Percentiles rank a stretch among this genome's conserved stretches.
Evolutionary conservation across 2,329 filamentous ascomycete genomes (phyloP).

Genomic region (Penicillium hesseltinei): DNA sequence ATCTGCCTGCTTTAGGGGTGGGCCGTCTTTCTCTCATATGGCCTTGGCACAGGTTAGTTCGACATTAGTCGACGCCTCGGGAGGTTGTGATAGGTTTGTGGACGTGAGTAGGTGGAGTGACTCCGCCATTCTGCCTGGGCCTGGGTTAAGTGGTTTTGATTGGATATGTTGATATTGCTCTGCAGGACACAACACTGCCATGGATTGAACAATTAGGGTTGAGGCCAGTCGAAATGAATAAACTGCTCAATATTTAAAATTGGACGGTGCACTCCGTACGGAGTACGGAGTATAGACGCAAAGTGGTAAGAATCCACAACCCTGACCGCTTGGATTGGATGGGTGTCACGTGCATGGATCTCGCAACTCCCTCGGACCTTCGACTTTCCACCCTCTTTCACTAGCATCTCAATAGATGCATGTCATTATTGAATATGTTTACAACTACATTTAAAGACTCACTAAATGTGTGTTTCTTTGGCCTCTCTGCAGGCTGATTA

Average conservation of each 20-base stretch:
- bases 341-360: neutral
- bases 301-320: neutral
- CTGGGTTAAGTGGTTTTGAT: neutral
- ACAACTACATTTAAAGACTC: no score
- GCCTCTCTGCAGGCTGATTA: neutral
- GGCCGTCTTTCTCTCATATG: neutral
- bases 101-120: neutral
- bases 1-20: constrained; percentile 21
- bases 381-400: neutral
- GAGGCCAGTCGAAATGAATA: neutral
- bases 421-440: neutral
- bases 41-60: neutral
- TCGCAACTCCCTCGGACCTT: neutral
- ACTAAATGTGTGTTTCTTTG: no score
- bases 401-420: neutral
- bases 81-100: neutral
- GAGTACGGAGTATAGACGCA: neutral
- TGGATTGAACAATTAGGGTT: neutral
- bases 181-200: neutral
- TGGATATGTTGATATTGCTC: neutral
- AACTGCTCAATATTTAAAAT: neutral
- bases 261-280: neutral
- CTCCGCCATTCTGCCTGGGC: neutral
- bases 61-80: neutral
- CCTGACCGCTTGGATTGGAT: neutral